phyloP scores from a whole-genome alignment of 2,329 filamentous ascomycete genomes.

The Cylindrodendrum hubeiense region DNA sequence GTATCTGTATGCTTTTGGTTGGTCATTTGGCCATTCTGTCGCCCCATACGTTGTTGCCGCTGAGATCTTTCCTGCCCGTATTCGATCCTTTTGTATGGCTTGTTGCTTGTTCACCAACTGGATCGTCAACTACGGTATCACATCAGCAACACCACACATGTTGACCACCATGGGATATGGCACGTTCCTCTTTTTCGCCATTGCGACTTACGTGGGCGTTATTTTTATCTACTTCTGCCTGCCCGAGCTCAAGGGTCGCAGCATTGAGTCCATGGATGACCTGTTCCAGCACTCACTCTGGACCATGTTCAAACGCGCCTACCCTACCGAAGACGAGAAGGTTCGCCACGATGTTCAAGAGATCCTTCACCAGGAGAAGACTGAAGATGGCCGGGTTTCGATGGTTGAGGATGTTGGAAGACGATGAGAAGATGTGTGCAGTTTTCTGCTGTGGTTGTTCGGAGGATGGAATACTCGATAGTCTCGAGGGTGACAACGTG shows the following conservation, averaged over 20 bases:
- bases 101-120: conserved; percentile 35
- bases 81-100: conserved; percentile 36
- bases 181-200: conserved; percentile 34
- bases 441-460: no score
- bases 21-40: conserved; percentile 35
- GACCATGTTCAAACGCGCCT: conserved; percentile 24
- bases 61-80: conserved; percentile 39
- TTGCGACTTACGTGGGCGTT: conserved; percentile 20
- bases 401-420: conserved; percentile 10
- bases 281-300: conserved; percentile 21
- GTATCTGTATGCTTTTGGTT: conserved; percentile 37
- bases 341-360: conserved; percentile 20
- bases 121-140: conserved; percentile 35
- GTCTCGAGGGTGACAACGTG: no score
- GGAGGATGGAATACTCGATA: no score
- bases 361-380: conserved; percentile 6
- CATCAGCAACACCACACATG: conserved; percentile 35
- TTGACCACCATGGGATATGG: conserved; percentile 30
- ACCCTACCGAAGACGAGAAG: conserved; percentile 22
- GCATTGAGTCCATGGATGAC: conserved; percentile 24
- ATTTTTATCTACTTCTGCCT: conserved; percentile 22
- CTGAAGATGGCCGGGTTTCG: background rate
- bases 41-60: conserved; percentile 38
- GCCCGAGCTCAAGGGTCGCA: conserved; percentile 19
- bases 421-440: background rate